Evolutionary conservation across 2,329 filamentous ascomycete species (phyloP), one percentile per base, ranked within the genome.

Genomic region (Intubia oerlemansii): DNA sequence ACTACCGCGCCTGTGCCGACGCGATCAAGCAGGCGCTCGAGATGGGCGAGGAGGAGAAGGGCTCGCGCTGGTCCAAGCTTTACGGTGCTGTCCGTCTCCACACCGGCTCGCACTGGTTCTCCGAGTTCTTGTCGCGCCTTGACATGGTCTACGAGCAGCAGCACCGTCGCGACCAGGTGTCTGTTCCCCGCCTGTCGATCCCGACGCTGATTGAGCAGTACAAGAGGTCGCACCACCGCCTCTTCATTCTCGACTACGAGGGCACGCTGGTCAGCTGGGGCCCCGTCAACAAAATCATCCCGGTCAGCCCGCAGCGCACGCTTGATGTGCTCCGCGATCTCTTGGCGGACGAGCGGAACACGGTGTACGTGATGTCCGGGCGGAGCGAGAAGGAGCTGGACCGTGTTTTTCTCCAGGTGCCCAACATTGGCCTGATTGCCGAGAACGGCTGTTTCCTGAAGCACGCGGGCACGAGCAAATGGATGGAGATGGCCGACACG

Each of bases 401-500:
- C 39, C 68, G 74, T 5, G 59, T 90, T 2, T 93, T 95, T 59
- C 72, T 73, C 29, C 67, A 76, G 15, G 75, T 93, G 2, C 76
- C 79, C 5, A 75, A 76, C 34, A 56, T 93, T 4, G 88, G 88
- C 3, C 59, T 95, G 5, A 90, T 95, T 38, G 85, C 85, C 0
- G 85, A 95, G 52, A 93, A 92, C 38, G 85, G 85, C 2, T 91
- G 80, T 46, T 95, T 90, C 51, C 56, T 93, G 32, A 79, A 77
- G 40, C 66, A 79, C 37, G 68, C 66, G 25, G 64, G 69, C 13
- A 60, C 57, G 10, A 22, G n/a, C 27, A 27, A 62, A 66, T 95
- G 88, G 88, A 66, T 63, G 3, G 70, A 75, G 36, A 74, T 91
- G 51, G 71, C 75, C 3, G 72, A 92, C 44, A 58, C 66, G 2